Evolutionary conservation across 1,139 yeast genomes (phyloP).

Genomic region (Candida glucosophila): DNA sequence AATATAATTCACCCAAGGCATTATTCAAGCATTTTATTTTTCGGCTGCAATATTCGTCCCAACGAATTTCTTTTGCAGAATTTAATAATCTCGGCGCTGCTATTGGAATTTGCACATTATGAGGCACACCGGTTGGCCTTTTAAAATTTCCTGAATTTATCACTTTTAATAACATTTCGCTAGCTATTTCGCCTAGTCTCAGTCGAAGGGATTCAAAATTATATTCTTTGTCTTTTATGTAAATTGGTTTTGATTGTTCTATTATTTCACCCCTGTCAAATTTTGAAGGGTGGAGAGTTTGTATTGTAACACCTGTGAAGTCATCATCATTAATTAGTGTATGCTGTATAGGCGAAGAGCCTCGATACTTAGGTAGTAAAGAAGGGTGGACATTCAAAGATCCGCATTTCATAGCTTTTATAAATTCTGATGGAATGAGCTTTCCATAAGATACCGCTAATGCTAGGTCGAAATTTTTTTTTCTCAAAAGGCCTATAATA

Average conservation of each 20-base stretch:
- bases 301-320: slow-evolving; percentile 78
- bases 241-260: slow-evolving; percentile 41
- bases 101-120: slow-evolving; percentile 27
- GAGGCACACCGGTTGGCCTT: slow-evolving; percentile 9
- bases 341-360: slow-evolving; percentile 85
- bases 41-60: slow-evolving; percentile 31
- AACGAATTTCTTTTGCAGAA: slow-evolving; percentile 31
- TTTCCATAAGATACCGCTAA: slow-evolving; percentile 88
- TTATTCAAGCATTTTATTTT: slow-evolving; percentile 37
- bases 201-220: slow-evolving; percentile 33
- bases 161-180: slow-evolving; percentile 41
- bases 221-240: slow-evolving; percentile 31
- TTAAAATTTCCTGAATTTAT: slow-evolving; percentile 23
- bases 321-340: slow-evolving; percentile 59
- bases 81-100: slow-evolving; percentile 51
- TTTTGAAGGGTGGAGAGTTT: slow-evolving; percentile 77
- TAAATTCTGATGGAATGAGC: slow-evolving; percentile 58
- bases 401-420: slow-evolving; percentile 43
- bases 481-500: slow-evolving; percentile 23
- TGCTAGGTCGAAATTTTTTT: slow-evolving; percentile 45
- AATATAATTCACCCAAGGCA: slow-evolving; percentile 53
- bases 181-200: slow-evolving; percentile 53
- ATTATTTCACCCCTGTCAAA: slow-evolving; percentile 77
- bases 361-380: slow-evolving; percentile 70
- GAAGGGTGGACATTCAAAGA: slow-evolving; percentile 94